phyloP scores from a whole-genome alignment of 2,329 filamentous ascomycete species.

The Phoma sp. region DNA sequence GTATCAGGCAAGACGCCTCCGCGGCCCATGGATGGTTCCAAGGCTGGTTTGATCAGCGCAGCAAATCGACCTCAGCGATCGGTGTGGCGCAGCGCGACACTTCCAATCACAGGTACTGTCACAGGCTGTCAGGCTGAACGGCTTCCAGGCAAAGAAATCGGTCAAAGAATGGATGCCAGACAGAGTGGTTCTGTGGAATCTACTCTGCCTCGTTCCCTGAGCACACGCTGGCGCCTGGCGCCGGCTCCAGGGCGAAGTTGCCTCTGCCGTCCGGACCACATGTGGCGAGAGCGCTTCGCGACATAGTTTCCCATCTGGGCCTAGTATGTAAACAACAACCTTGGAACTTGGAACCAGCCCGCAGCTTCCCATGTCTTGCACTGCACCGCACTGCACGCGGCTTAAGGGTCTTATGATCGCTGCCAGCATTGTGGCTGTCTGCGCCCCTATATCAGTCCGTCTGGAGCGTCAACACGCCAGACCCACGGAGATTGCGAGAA shows the following conservation, averaged over 20 bases:
- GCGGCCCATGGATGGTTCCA: neutral
- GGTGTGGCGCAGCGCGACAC: constrained; percentile 4
- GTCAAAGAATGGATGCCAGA: neutral
- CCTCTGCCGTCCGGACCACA: neutral
- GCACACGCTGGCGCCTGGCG: constrained; percentile 3
- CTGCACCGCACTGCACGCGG: constrained; percentile 6
- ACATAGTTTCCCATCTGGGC: neutral
- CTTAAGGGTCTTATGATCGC: constrained; percentile 6
- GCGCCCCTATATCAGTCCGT: constrained; percentile 7
- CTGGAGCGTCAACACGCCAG: neutral
- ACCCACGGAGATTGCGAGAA: neutral
- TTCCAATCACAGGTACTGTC: too few relatives aligned
- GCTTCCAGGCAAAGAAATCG: too few relatives aligned
- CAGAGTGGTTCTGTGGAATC: too few relatives aligned
- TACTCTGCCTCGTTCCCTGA: neutral
- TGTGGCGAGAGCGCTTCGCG: constrained; percentile 3
- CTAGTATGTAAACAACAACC: neutral
- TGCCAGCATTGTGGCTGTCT: neutral
- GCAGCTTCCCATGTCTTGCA: neutral
- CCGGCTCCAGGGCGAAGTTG: neutral
- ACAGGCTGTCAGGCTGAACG: too few relatives aligned
- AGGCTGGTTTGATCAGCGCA: neutral
- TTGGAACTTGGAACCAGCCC: neutral
- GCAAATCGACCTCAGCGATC: constrained; percentile 5
- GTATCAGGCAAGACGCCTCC: neutral